Evolutionary conservation across 257 asterid species (phyloP), one percentile per base, ranked within the genome.

Genomic region (Perilla frutescens): DNA sequence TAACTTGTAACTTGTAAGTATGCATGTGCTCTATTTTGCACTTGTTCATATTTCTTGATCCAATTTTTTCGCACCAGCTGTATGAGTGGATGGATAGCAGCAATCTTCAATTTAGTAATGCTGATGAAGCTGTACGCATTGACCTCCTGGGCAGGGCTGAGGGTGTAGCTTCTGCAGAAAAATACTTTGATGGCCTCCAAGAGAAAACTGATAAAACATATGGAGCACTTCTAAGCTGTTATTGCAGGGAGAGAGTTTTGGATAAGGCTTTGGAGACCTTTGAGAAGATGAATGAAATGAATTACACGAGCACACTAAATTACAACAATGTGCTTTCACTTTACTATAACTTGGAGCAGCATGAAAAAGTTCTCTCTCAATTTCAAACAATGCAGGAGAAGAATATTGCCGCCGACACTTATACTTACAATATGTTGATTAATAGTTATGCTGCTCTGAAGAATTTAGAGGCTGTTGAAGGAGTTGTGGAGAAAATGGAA

Each of bases 221-320:
- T 77, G 98, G 98, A 68, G 87, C 98, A 13, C 90, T 92, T 75
- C 88, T 87, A 7, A 68, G 80, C 75, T 82, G 90, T 73, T 92
- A 84, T 63, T 87, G 92, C 90, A 72, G 57, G 81, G 86, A 75
- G 70, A 87, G 70, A 66, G 77, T 26, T 66, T 45, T 77, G 43
- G 94, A 87, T 54, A 90, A 88, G 84, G 96, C 84, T 75, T 36
- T 74, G 58, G 83, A 84, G 65, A 81, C 81, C 73, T 90, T 89
- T 77, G 81, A 87, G 80, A 70, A 86, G 85, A 81, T 86, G 80
- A 86, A 87, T 75, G 81, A 62, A 70, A 68, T 63, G 67, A 80
- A 80, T 62, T 72, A 47, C 77, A 39, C 63, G 7, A 75, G 91
- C 49, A 67, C 88, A 49, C 74, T 88, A 62, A 85, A 87, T 68